Conservation (phyloP, 1,139 yeast genomes). For the Geotrichum restrictum region DNA sequence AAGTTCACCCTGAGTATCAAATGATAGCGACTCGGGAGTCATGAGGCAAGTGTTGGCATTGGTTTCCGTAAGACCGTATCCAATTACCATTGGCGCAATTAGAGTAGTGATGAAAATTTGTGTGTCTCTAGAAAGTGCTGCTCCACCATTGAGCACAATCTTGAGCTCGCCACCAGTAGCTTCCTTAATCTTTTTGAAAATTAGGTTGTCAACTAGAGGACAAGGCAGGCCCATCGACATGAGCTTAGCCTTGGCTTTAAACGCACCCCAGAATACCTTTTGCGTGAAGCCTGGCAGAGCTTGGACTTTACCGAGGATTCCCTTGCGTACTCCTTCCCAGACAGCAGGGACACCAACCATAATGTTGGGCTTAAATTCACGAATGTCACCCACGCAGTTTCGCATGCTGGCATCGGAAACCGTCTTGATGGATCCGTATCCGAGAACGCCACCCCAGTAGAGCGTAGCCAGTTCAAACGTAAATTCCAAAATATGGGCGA, state of each 20-base stretch:
- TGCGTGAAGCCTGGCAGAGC: constrained; percentile 68
- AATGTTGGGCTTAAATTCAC: constrained; percentile 81
- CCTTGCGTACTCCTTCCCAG: constrained; percentile 95
- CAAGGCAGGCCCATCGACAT: constrained; percentile 66
- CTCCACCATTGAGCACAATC: constrained; percentile 83
- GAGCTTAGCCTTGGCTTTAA: constrained; percentile 62
- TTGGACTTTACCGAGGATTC: constrained; percentile 71
- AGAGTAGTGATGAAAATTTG: constrained; percentile 74
- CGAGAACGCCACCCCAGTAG: constrained; percentile 87
- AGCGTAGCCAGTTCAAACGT: constrained; percentile 74
- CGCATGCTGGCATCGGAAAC: constrained; percentile 75
- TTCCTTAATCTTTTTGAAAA: constrained; percentile 83
- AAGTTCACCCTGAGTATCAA: constrained; percentile 76
- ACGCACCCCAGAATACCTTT: constrained; percentile 87
- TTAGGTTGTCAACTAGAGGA: constrained; percentile 52
- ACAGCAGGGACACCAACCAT: constrained; percentile 99
- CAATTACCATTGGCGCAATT: constrained; percentile 84
- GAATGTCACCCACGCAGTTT: constrained; percentile 85
- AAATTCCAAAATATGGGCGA: constrained; percentile 94
- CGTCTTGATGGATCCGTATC: constrained; percentile 92
- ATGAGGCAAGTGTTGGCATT: constrained; percentile 79
- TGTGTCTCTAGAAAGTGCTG: constrained; percentile 80
- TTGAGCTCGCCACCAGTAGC: constrained; percentile 93
- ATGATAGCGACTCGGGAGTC: constrained; percentile 61
- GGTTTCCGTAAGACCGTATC: constrained; percentile 96